Percentiles rank a stretch among this genome's conserved stretches.
Conservation (phyloP, 805 yeast genomes). For the Saccharomycopsis javanensis region DNA sequence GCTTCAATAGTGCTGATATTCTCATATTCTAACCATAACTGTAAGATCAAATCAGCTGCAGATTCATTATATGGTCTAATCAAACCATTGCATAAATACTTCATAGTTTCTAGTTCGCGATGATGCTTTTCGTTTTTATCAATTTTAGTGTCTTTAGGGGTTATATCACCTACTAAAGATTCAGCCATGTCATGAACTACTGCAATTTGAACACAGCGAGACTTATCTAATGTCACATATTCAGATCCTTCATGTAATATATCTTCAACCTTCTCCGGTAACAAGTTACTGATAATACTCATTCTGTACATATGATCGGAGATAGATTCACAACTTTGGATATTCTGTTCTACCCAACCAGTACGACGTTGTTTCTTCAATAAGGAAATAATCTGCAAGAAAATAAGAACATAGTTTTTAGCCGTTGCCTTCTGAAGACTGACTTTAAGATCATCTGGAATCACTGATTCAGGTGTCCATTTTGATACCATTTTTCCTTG, state of each 20-base stretch:
- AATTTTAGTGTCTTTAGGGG: constrained; percentile 61
- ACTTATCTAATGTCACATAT: constrained; percentile 40
- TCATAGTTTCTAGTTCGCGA: constrained; percentile 66
- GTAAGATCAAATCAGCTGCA: constrained; percentile 56
- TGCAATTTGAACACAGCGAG: constrained; percentile 75
- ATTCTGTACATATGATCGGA: constrained; percentile 96
- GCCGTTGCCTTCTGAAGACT: constrained; percentile 21
- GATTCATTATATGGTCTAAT: constrained; percentile 52
- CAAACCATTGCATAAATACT: constrained; percentile 48
- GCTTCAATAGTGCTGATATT: constrained; percentile 53
- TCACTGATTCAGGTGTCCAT: constrained; percentile 48
- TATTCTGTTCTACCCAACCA: constrained; percentile 77
- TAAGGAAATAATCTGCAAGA: constrained; percentile 56
- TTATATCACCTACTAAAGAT: constrained; percentile 86
- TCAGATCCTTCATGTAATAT: constrained; percentile 19
- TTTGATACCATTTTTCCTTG: not conserved
- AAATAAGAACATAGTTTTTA: constrained; percentile 44
- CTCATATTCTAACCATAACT: constrained; percentile 85
- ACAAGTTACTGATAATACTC: constrained; percentile 70
- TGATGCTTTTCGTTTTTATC: constrained; percentile 74
- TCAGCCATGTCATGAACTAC: constrained; percentile 93
- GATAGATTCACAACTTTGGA: constrained; percentile 46
- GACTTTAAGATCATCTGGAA: constrained; percentile 37
- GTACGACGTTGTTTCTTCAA: constrained; percentile 79
- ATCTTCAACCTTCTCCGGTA: constrained; percentile 29